Base-by-base conservation (phyloP, 352 stramenopile genomes). In the Phytophthora meadii region DNA sequence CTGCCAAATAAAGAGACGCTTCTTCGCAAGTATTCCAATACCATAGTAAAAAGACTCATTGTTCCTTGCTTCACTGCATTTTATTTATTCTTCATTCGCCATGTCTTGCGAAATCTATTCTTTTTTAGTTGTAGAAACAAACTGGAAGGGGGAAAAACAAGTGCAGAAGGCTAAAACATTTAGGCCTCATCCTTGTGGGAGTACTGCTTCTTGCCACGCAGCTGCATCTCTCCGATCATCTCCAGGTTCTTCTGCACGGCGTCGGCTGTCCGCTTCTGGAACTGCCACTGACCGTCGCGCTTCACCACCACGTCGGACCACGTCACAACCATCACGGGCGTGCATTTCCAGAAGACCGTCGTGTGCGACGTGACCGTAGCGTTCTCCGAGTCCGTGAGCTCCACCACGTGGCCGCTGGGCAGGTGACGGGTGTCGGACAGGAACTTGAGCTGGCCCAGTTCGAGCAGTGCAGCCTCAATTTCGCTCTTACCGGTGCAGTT, bases 171-270 rank as follows among this genome's bases (percentile, higher is more conserved):
- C 22, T 22, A 22, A 22, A 22, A 22, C 22, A 22, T 30, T 71
- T 70, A 82, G 15, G 71, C 65, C 48, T 81, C 75, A 53, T 89
- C 81, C 67, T 88, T 82, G 70, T 81, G 78, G 42, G 83, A 68
- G 69, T 95, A 95, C 68, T 92, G 84, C 82, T 95, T 95, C 83
- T 95, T 95, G 69, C 87, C 87, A 41, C 84, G 84, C 45, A 95
- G 71, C 62, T 95, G 87, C 87, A 95, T 95, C 70, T 95, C 87
- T 25, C 81, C 87, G 59, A 95, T 92, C 79, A 93, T 92, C 71
- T 95, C 87, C 64, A 95, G 76, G 72, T 95, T 93, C 75, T 95
- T 95, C 73, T 95, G 87, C 71, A 95, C 82, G 40, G 84, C 76
- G 36, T 95, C 80, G 51, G 83, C 86, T 66, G 70, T 64, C 41